Evolutionary conservation across 495 filamentous ascomycete genomes (phyloP).

Genomic region (Geopyxis carbonaria): DNA sequence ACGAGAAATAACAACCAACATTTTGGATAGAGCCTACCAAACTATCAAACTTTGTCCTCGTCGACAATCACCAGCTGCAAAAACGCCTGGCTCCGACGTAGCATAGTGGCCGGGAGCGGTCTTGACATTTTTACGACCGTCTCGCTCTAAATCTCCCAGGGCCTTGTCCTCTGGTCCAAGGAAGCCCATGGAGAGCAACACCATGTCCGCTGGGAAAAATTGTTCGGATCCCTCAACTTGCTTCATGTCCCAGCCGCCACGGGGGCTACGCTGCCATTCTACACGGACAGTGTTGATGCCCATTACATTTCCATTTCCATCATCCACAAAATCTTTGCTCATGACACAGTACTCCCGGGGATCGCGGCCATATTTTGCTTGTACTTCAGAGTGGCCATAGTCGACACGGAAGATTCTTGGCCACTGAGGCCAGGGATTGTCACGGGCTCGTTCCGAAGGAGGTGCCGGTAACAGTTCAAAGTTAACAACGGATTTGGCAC

Average conservation of each 20-base stretch:
- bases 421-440: constrained; percentile 99
- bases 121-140: constrained; percentile 94
- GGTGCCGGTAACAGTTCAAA: constrained; percentile 95
- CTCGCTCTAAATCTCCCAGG: constrained; percentile 78
- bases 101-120: constrained; percentile 75
- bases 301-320: constrained; percentile 74
- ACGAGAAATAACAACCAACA: background rate
- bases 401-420: constrained; percentile 96
- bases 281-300: constrained; percentile 97
- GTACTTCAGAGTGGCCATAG: constrained; percentile 93
- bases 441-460: constrained; percentile 77
- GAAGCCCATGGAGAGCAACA: constrained; percentile 97
- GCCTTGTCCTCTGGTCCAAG: constrained; percentile 85
- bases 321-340: constrained; percentile 94
- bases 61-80: constrained; percentile 91
- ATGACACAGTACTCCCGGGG: constrained; percentile 98
- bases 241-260: constrained; percentile 99
- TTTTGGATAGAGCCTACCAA: constrained; percentile 46
- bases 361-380: constrained; percentile 93
- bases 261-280: constrained; percentile 82
- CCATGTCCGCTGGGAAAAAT: constrained; percentile 94
- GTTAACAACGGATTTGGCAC: constrained; percentile 91
- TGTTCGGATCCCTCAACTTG: constrained; percentile 86
- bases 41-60: constrained; percentile 95
- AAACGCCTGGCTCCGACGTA: constrained; percentile 79